phyloP scores from a whole-genome alignment of 805 yeast species.

The Saccharomycopsis capsularis region DNA sequence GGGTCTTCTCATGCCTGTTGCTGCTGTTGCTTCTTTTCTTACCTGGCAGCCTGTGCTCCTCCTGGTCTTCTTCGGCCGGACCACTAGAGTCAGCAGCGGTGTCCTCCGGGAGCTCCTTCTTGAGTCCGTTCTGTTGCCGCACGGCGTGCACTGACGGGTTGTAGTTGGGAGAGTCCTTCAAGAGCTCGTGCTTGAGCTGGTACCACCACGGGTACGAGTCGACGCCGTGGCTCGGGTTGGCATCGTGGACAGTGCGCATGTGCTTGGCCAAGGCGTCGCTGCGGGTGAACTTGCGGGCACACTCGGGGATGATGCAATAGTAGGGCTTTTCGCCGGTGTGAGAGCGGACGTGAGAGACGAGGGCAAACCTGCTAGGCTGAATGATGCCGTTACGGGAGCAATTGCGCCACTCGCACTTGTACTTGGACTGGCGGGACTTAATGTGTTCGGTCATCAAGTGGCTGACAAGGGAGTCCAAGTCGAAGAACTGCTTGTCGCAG shows the following conservation, averaged over 20 bases:
- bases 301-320: constrained; percentile 59
- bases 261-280: constrained; percentile 61
- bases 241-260: constrained; percentile 51
- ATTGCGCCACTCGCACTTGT: constrained; percentile 55
- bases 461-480: constrained; percentile 33
- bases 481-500: constrained; percentile 23
- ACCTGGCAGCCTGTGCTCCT: background rate
- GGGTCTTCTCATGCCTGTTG: background rate
- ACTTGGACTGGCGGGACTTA: constrained; percentile 30
- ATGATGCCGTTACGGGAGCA: constrained; percentile 46
- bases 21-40: background rate
- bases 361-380: constrained; percentile 50
- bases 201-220: constrained; percentile 7
- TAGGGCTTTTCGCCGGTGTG: constrained; percentile 66
- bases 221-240: background rate
- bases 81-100: no score
- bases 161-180: background rate
- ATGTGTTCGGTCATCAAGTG: constrained; percentile 38
- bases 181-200: background rate
- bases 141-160: background rate
- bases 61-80: background rate
- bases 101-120: background rate
- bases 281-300: constrained; percentile 51
- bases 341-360: constrained; percentile 54
- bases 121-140: background rate